These are phyloP conservation scores for Leishmania tropica DNA, from an alignment of 208 protist genomes.

Conservation along the genomic window DNA sequence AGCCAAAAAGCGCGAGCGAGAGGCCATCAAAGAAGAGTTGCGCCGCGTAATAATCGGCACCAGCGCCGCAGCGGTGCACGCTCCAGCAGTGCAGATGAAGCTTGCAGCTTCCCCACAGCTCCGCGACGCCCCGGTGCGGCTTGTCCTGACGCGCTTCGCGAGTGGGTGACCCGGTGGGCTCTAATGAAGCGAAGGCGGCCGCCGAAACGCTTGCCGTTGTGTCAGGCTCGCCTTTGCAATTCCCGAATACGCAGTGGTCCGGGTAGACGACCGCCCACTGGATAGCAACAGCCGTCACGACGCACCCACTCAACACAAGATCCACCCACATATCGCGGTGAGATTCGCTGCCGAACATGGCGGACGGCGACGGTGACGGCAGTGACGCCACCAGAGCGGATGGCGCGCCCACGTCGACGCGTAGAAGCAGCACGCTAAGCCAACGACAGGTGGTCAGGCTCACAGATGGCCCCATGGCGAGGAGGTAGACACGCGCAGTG, in stretches of 20 bases:
- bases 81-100: slow-evolving; percentile 19
- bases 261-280: slow-evolving; percentile 28
- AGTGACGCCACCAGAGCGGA: not conserved
- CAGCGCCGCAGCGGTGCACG: slow-evolving; percentile 45
- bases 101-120: slow-evolving; percentile 3
- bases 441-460: slow-evolving; percentile 1
- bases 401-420: not conserved
- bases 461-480: not conserved
- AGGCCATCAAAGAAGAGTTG: slow-evolving; percentile 51
- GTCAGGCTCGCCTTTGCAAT: not conserved
- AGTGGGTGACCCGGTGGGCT: not conserved
- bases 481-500: slow-evolving; percentile 15
- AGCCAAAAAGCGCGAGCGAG: slow-evolving; percentile 47
- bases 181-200: not conserved
- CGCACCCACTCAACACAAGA: slow-evolving; percentile 16
- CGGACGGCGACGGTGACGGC: not conserved
- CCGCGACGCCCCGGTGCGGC: not conserved
- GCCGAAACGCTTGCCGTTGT: not conserved
- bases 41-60: slow-evolving; percentile 53
- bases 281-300: slow-evolving; percentile 7
- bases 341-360: not conserved
- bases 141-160: not conserved
- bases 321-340: slow-evolving; percentile 19
- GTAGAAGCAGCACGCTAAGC: slow-evolving; percentile 9
- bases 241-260: slow-evolving; percentile 6